phyloP scores from a whole-genome alignment of 805 yeast species.

The Millerago galiae region DNA sequence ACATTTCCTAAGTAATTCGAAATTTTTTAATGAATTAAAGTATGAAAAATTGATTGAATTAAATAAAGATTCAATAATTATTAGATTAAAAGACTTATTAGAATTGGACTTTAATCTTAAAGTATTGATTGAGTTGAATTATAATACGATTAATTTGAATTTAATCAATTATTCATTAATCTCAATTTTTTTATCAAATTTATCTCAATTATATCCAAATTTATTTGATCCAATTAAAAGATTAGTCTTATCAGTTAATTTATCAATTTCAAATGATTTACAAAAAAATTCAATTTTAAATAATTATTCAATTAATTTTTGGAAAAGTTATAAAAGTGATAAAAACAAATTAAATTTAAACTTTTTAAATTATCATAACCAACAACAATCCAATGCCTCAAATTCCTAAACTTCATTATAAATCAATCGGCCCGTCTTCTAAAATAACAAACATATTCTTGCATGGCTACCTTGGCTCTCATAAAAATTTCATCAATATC shows the following conservation, averaged over 20 bases:
- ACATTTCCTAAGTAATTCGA: not conserved
- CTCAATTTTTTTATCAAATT: not conserved
- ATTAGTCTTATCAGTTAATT: not conserved
- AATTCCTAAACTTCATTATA: not conserved
- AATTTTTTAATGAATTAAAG: not conserved
- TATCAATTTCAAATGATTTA: not conserved
- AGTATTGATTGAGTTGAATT: not conserved
- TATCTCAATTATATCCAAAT: slow-evolving; percentile 1
- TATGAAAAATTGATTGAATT: not conserved
- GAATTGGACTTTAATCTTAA: not conserved
- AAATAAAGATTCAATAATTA: not conserved
- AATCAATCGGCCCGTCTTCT: not conserved
- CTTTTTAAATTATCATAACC: not conserved
- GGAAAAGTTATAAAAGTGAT: not conserved
- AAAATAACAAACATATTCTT: slow-evolving; percentile 36
- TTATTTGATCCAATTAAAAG: slow-evolving; percentile 3
- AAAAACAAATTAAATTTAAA: not conserved
- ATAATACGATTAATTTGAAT: not conserved
- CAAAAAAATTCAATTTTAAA: not conserved
- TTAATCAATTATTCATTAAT: not conserved
- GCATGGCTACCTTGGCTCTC: slow-evolving; percentile 52
- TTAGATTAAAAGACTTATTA: not conserved
- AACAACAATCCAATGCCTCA: not conserved
- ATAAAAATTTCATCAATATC: slow-evolving; percentile 35
- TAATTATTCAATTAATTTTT: not conserved